Conservation (phyloP, 441 rosid species). For the Cnidoscolus chayamansa region DNA sequence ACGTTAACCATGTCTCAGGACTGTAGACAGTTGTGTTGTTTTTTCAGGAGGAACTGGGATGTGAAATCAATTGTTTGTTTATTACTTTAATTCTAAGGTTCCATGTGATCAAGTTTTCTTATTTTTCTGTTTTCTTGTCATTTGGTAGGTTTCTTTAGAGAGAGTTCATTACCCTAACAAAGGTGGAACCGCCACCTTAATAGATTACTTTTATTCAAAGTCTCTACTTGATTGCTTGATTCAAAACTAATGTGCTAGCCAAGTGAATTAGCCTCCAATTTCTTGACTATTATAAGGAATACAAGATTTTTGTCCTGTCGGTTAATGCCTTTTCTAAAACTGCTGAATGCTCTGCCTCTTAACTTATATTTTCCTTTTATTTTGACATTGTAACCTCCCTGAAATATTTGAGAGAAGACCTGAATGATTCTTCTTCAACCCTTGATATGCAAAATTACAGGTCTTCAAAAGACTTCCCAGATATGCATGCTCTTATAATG, state of each 20-base stretch:
- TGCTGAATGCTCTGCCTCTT: conserved; percentile 15
- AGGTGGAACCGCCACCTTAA: neutral
- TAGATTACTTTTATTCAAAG: conserved; percentile 5
- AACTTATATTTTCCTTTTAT: conserved; percentile 24
- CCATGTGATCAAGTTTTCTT: neutral
- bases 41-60: neutral
- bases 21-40: neutral
- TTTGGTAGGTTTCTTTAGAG: neutral
- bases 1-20: neutral
- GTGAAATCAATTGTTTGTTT: neutral
- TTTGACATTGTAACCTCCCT: conserved; percentile 33
- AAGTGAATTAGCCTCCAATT: conserved; percentile 1
- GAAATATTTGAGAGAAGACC: conserved; percentile 34
- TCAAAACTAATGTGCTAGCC: conserved; percentile 8
- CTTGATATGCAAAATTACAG: conserved; percentile 74
- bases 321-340: conserved; percentile 15
- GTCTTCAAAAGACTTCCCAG: conserved; percentile 82
- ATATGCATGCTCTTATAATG: conserved; percentile 89
- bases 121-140: neutral
- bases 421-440: conserved; percentile 53
- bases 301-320: conserved; percentile 9
- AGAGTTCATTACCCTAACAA: neutral
- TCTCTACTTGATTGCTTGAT: neutral
- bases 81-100: neutral
- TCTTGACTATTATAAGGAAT: conserved; percentile 7